These are phyloP conservation scores for Diplodia scrobiculata DNA, from an alignment of 2,329 filamentous ascomycete genomes.

Conservation along the genomic window DNA sequence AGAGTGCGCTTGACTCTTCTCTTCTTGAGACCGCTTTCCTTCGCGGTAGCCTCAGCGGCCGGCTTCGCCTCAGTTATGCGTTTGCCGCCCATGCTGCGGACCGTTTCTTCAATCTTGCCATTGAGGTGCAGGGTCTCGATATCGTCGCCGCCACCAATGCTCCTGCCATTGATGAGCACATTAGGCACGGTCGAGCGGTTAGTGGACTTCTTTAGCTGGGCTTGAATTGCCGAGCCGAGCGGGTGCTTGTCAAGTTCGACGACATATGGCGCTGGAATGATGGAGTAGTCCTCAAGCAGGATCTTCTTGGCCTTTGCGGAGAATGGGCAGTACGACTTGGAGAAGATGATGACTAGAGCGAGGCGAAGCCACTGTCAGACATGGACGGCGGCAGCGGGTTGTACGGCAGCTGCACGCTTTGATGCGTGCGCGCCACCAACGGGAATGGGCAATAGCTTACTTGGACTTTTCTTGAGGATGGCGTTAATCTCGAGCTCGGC, in stretches of 20 bases:
- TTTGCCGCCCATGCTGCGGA: conserved; percentile 73
- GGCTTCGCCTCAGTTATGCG: conserved; percentile 50
- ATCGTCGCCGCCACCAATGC: conserved; percentile 88
- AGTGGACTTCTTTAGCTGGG: conserved; percentile 69
- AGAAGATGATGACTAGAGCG: conserved; percentile 83
- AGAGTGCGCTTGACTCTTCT: conserved; percentile 15
- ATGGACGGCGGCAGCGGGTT: background rate
- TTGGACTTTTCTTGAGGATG: conserved; percentile 81
- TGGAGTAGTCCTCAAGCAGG: conserved; percentile 79
- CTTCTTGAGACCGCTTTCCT: conserved; percentile 10
- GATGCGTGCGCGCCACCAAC: background rate
- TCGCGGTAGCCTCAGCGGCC: conserved; percentile 5
- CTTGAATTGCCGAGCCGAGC: conserved; percentile 72
- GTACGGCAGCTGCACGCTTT: conserved; percentile 36
- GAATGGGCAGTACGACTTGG: conserved; percentile 87
- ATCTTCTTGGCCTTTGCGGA: conserved; percentile 84
- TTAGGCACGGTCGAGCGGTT: conserved; percentile 88
- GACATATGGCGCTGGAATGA: conserved; percentile 78
- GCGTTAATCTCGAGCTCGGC: conserved; percentile 71
- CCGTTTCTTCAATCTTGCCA: conserved; percentile 68
- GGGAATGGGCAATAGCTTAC: conserved; percentile 51
- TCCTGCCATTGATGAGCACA: conserved; percentile 81
- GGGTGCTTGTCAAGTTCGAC: conserved; percentile 87
- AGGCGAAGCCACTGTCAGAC: background rate
- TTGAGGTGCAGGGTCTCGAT: conserved; percentile 66